Base-by-base conservation (phyloP, 768 basidiomycete species). In the Lactifluus subvellereus region DNA sequence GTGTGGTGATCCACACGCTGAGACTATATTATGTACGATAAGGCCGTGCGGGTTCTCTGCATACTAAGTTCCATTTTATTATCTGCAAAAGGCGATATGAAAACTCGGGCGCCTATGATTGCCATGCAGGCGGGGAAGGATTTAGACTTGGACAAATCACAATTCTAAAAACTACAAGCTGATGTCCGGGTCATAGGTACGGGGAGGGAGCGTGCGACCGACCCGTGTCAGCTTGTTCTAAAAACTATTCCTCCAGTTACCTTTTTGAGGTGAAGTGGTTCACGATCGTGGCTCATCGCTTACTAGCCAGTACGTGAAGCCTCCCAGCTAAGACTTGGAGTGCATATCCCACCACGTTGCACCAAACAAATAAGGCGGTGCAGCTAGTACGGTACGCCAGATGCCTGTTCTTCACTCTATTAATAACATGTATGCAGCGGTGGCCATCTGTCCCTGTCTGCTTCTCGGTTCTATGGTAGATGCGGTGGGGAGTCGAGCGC, bases 31-130 rank as follows among this genome's bases (percentile, higher is more conserved):
- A 59, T 63, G 45, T 59, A 42, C 35, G 58, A 51, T 33, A 53
- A 51, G 63, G 63, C 63, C 60, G 63, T 64, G 62, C 52, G 45
- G 47, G 33, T 54, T 59, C 58, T 55, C 38, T 47, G 20, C 51
- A 40, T 48, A 22, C 22, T 22, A 50, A 32, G 11, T 37, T 59
- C 54, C 27, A 64, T 54, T 54, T 59, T 42, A 45, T 50, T 35
- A 60, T 59, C 60, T 60, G 53, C 30, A 32, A 55, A 50, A 54
- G 20, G 18, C 32, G 30, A 54, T 27, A 48, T 55, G 53, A 64
- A 62, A 22, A 14, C 14, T 50, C 32, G 50, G 53, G 27, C 35
- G 45, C 22, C 27, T 30, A 48, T 51, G 20, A 47, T 47, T 51
- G 32, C 58, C 45, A 45, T 55, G 48, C 47, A 22, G 22, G 43